Base-by-base conservation (phyloP, 1,284 basidiomycete genomes). In the Phellopilus nigrolimitatus region DNA sequence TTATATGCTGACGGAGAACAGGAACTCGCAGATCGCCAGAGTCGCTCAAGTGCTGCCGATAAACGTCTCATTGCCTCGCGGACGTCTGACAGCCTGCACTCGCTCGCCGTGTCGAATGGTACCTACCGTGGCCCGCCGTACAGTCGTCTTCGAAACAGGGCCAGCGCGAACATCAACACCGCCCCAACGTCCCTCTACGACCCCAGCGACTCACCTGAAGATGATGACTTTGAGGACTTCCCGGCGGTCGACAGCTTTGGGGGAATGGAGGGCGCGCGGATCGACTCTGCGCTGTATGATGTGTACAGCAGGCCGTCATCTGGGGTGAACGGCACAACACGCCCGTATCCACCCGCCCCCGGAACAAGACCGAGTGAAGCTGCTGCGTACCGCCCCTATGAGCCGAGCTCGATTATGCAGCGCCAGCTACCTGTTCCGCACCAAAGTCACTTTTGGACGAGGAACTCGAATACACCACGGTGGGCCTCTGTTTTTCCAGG, bases 11-110 rank as follows among this genome's bases (percentile, higher is more conserved):
- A 36, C 47, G 7, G 27, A 25, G 10, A 7, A 6, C 49, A 88
- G 86, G 86, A 89, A 73, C 61, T 87, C 34, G 82, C 85, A 4
- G 84, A 87, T 56, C 77, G 87, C 45, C 75, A 75, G 21, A 72
- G 68, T 36, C 76, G 84, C 19, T 68, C 73, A 15, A 72, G 65
- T 41, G 55, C 66, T 2, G 62, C 68, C 21, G 83, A 87, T 64
- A 76, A 78, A 44, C 73, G 76, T 44, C 70, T 81, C 42, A 80
- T 89, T 47, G 75, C 80, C 17, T 78, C 82, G 45, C 71, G 73
- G 34, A 87, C 86, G 0, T 78, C 78, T 3, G 77, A 77, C 60
- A 75, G 72, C 53, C 66, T 89, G 10, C 76, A 76, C 22, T 65
- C 71, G 49, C 69, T 88, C 46, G 75, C 79, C 1, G 73, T 66